A percentile compares a stretch with the other conserved stretches of the same genome.
phyloP scores from a whole-genome alignment of 306 rosid species.

The Sechiopsis laciniata region DNA sequence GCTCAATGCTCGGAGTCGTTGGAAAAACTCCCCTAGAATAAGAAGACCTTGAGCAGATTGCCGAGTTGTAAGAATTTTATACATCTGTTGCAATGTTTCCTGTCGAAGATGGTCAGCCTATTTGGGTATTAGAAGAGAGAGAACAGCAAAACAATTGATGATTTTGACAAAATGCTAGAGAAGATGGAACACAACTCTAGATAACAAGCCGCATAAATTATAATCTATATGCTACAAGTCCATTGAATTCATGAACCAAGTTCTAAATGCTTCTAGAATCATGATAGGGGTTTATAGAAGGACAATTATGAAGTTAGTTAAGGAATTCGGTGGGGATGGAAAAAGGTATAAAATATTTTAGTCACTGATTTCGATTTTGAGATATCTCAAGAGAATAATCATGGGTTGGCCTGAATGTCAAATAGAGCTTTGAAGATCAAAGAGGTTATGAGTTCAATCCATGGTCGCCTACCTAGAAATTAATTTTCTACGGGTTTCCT shows the following conservation, averaged over 20 bases:
- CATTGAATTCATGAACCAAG: not conserved
- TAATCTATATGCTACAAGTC: not conserved
- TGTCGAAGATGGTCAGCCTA: conserved; percentile 86
- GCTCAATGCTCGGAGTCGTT: conserved; percentile 77
- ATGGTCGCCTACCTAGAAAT: too few species aligned
- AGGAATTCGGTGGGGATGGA: too few species aligned
- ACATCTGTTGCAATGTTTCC: conserved; percentile 71
- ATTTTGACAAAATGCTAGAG: not conserved
- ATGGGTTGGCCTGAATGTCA: too few species aligned
- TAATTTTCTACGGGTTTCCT: too few species aligned
- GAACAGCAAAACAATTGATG: not conserved
- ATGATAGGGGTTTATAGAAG: too few species aligned
- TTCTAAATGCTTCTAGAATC: too few species aligned
- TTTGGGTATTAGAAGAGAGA: conserved; percentile 25
- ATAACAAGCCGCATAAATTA: not conserved
- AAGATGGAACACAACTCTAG: not conserved
- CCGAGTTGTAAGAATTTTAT: conserved; percentile 54
- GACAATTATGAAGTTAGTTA: too few species aligned
- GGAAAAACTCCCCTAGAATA: conserved; percentile 73
- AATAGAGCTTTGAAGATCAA: too few species aligned
- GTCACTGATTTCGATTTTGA: too few species aligned
- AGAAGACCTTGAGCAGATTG: conserved; percentile 70
- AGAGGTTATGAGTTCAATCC: too few species aligned
- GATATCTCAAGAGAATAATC: too few species aligned
- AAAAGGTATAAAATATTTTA: too few species aligned